Evolutionary conservation across 1,284 basidiomycete species (phyloP), one percentile per base, ranked within the genome.

Genomic region (Ustilago sp.): DNA sequence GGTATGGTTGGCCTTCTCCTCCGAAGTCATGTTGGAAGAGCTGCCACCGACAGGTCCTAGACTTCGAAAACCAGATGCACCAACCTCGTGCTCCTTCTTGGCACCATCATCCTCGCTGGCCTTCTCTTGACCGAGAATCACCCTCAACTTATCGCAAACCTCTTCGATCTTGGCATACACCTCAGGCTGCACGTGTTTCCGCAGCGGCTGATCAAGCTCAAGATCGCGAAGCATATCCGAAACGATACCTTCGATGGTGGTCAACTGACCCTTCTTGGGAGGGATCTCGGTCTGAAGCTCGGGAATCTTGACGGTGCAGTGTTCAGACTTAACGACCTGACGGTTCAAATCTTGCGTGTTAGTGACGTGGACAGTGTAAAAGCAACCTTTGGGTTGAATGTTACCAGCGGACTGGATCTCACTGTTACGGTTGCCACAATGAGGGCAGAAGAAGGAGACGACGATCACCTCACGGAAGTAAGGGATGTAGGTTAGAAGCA

Each of bases 381-480:
- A 80, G 52, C 87, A 87, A 23, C 89, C 89, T 66, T 86, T 86
- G 39, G 86, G 81, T 88, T 94, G 90, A 67, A 98, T 96, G 68
- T 90, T 87, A 8, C 94, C 93, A 0, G 97, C 97, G 9, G 93
- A 91, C 84, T 98, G 95, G 55, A 98, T 93, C 87, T 99, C 96
- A 84, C 95, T 99, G 87, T 99, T 98, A 48, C 90, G 87, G 80
- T 90, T 88, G 23, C 94, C 95, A 82, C 97, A 99, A 86, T 95
- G 92, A 62, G 96, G 93, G 86, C 97, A 99, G 67, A 91, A 90
- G 88, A 99, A 99, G 50, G 94, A 95, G 90, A 95, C 94, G 68
- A 99, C 91, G 80, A 99, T 93, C 63, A 99, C 92, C 87, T 99
- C 94, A 65, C 91, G 90, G 88, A 99, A 99, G 88, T 93, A 99